phyloP scores from a whole-genome alignment of 306 rosid genomes.

The peach (Prunus persica) region DNA sequence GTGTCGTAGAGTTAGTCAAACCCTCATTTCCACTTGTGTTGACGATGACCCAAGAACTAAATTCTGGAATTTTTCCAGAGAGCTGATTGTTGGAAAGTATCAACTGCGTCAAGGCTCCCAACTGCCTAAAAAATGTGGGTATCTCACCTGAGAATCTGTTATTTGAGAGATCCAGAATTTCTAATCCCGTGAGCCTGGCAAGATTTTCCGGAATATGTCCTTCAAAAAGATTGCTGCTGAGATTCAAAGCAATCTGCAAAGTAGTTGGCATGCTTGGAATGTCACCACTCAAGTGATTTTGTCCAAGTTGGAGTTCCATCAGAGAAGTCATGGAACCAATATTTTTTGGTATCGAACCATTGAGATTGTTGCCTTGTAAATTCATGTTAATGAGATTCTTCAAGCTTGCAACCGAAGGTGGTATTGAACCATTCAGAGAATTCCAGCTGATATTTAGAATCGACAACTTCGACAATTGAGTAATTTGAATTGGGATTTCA shows the following conservation, averaged over 20 bases:
- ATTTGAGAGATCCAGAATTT: constrained; percentile 79
- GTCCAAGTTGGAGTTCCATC: constrained; percentile 70
- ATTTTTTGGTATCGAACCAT: constrained; percentile 48
- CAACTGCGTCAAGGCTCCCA: constrained; percentile 49
- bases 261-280: constrained; percentile 58
- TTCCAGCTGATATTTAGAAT: constrained; percentile 62
- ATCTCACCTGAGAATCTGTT: constrained; percentile 60
- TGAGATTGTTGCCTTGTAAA: constrained; percentile 54
- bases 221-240: constrained; percentile 58
- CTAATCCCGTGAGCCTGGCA: constrained; percentile 21
- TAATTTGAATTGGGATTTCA: constrained; percentile 46
- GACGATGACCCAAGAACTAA: constrained; percentile 5
- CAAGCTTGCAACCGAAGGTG: constrained; percentile 37
- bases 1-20: background rate
- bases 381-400: constrained; percentile 30
- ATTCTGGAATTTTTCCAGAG: constrained; percentile 45
- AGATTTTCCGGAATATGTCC: constrained; percentile 53
- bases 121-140: constrained; percentile 24
- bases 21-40: constrained; percentile 18
- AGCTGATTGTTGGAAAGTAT: constrained; percentile 55
- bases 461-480: constrained; percentile 27
- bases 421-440: constrained; percentile 63
- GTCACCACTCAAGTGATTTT: constrained; percentile 45
- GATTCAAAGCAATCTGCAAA: constrained; percentile 68
- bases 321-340: constrained; percentile 25